These are phyloP conservation scores for Aureobasidium sp. DNA, from an alignment of 2,329 filamentous ascomycete genomes.

Conservation along the genomic window DNA sequence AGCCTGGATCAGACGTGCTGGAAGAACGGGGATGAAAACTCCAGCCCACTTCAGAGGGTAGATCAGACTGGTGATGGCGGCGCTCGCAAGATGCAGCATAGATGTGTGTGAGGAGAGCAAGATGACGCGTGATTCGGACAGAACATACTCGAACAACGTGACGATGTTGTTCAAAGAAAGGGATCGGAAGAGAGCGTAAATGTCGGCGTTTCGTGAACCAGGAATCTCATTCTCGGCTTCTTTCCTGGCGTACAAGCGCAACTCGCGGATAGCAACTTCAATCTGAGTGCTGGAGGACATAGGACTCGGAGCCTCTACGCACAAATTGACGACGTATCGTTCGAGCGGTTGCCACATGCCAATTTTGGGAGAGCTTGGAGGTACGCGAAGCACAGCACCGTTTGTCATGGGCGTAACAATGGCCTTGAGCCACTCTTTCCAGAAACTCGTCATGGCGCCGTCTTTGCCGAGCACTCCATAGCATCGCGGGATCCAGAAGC, in stretches of 20 bases:
- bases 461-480: slow-evolving; percentile 90
- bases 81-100: slow-evolving; percentile 89
- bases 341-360: slow-evolving; percentile 95
- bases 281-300: slow-evolving; percentile 93
- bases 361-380: slow-evolving; percentile 78
- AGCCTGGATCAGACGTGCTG: slow-evolving; percentile 77
- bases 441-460: slow-evolving; percentile 74
- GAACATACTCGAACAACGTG: slow-evolving; percentile 82
- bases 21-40: slow-evolving; percentile 87
- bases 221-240: slow-evolving; percentile 91
- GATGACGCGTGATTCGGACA: slow-evolving; percentile 91
- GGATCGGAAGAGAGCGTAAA: slow-evolving; percentile 86
- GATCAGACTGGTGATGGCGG: slow-evolving; percentile 74
- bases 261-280: slow-evolving; percentile 78
- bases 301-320: slow-evolving; percentile 87
- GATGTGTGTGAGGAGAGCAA: slow-evolving; percentile 90
- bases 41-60: slow-evolving; percentile 92
- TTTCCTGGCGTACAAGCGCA: slow-evolving; percentile 85
- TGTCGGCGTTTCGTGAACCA: slow-evolving; percentile 80
- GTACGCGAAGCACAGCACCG: slow-evolving; percentile 70
- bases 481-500: slow-evolving; percentile 88
- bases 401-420: slow-evolving; percentile 94
- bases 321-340: slow-evolving; percentile 93
- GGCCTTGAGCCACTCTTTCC: slow-evolving; percentile 97
- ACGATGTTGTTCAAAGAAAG: slow-evolving; percentile 89